Conservation (phyloP, 2,329 filamentous ascomycete genomes). For the Pestalotiopsis sp. region DNA sequence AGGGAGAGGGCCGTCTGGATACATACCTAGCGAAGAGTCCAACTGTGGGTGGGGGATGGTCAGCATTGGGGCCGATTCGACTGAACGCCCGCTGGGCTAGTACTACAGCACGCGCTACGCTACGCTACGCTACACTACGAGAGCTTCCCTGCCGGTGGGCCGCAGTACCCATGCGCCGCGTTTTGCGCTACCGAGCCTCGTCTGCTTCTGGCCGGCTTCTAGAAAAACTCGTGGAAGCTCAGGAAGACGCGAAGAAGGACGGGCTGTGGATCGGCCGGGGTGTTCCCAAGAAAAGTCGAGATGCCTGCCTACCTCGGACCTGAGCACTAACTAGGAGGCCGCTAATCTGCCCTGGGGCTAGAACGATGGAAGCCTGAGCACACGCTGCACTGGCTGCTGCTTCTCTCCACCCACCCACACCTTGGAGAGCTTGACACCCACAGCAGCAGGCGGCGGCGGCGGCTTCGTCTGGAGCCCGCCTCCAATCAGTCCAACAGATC, state of each 20-base stretch:
- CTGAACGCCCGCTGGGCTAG: not conserved
- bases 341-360: not conserved
- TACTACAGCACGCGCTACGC: not conserved
- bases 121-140: not conserved
- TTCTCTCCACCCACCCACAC: not conserved
- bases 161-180: constrained; percentile 7
- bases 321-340: constrained; percentile 2
- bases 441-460: not conserved
- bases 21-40: not conserved
- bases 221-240: constrained; percentile 12
- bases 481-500: not conserved
- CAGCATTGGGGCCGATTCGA: not conserved
- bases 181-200: constrained; percentile 3
- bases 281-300: not conserved
- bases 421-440: not conserved
- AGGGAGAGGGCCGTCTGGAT: not conserved
- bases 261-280: not conserved
- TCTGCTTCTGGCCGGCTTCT: constrained; percentile 15
- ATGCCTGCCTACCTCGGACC: not conserved
- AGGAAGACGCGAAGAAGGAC: not conserved
- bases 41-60: not conserved
- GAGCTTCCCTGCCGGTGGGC: constrained; percentile 4
- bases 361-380: not conserved
- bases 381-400: not conserved
- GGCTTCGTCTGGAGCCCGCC: not conserved